Evolutionary conservation across 305 asterid species (phyloP).

Genomic region (Fraxinus latifolia): DNA sequence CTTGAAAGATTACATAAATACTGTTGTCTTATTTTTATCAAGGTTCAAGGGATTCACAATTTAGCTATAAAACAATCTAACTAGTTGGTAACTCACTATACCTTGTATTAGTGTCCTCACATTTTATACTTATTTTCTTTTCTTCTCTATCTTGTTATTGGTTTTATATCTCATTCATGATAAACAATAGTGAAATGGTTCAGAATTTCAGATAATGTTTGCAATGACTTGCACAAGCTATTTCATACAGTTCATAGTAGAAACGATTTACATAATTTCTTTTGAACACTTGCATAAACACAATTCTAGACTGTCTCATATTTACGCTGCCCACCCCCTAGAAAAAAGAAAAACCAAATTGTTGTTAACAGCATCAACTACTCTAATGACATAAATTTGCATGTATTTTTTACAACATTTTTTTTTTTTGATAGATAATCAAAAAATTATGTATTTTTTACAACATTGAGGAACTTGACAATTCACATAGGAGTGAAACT

Average conservation of each 20-base stretch:
- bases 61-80: neutral
- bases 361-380: neutral
- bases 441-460: neutral
- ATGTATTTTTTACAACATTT: neutral
- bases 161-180: conserved; percentile 9
- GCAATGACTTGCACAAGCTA: neutral
- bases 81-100: neutral
- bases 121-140: neutral
- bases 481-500: conserved; percentile 2
- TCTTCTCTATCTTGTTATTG: neutral
- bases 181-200: conserved; percentile 14
- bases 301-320: neutral
- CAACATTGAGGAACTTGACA: conserved; percentile 6
- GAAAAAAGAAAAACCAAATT: neutral
- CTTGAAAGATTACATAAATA: conserved; percentile 5
- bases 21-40: neutral
- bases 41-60: conserved; percentile 1
- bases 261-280: neutral
- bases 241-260: neutral
- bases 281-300: neutral
- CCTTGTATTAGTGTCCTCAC: conserved; percentile 12
- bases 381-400: neutral
- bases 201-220: conserved; percentile 11
- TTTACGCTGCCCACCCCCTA: neutral
- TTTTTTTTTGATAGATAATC: too few relatives aligned